phyloP scores from a whole-genome alignment of 2,329 filamentous ascomycete genomes.

The Furcasterigmium furcatum region DNA sequence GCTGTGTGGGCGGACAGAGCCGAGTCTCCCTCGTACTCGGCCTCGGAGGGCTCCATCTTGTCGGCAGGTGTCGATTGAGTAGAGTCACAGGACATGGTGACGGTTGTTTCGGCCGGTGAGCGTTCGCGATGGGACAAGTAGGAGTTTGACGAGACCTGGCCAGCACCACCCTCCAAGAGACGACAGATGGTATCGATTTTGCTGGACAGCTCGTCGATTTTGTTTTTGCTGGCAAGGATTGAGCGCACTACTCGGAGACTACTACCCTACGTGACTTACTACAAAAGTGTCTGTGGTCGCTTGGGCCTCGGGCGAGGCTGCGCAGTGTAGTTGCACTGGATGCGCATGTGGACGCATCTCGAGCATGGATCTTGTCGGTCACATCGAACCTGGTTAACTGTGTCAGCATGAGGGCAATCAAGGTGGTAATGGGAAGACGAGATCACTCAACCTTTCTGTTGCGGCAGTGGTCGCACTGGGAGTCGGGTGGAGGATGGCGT shows the following conservation, averaged over 20 bases:
- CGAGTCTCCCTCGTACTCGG: constrained; percentile 15
- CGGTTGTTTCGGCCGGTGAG: no score
- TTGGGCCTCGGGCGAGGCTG: constrained; percentile 3
- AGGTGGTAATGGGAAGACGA: not conserved
- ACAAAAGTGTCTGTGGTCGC: constrained; percentile 2
- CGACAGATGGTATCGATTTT: constrained; percentile 3
- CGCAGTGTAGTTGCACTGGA: constrained; percentile 2
- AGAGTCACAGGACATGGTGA: not conserved
- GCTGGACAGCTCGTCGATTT: constrained; percentile 5
- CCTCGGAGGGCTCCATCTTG: no score
- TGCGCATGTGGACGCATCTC: constrained; percentile 2
- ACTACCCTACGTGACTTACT: constrained; percentile 2
- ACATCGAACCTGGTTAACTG: constrained; percentile 5
- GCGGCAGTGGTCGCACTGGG: not conserved
- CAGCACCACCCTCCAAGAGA: not conserved
- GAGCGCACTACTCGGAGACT: not conserved
- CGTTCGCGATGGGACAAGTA: no score
- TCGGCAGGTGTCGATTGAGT: not conserved
- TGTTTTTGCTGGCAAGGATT: constrained; percentile 1
- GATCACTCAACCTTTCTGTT: not conserved
- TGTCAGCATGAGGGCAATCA: not conserved
- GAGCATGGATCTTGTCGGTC: constrained; percentile 8
- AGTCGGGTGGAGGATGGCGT: no score
- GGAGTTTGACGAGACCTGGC: no score
- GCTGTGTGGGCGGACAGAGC: constrained; percentile 16